These are phyloP conservation scores for Coniochaeta sp. DNA, from an alignment of 2,329 filamentous ascomycete species.

Conservation along the genomic window DNA sequence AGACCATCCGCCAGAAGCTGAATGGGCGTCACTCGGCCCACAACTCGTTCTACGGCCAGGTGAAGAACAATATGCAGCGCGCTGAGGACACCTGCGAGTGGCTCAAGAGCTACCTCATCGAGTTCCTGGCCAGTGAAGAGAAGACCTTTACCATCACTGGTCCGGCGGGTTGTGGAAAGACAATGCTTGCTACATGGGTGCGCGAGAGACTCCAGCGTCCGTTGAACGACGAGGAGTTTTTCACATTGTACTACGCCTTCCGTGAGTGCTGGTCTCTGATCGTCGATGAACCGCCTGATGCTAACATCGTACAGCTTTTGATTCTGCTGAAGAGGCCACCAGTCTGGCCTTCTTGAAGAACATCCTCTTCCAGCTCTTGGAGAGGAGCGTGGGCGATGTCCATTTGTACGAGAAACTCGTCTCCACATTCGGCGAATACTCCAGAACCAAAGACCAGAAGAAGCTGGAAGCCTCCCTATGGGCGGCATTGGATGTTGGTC, in stretches of 20 bases:
- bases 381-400: constrained; percentile 28
- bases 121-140: constrained; percentile 25
- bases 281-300: neutral
- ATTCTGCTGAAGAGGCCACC: constrained; percentile 21
- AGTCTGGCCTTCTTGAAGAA: constrained; percentile 25
- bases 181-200: constrained; percentile 29
- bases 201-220: constrained; percentile 29
- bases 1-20: constrained; percentile 22
- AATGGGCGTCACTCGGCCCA: constrained; percentile 17
- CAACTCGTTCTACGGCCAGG: constrained; percentile 24
- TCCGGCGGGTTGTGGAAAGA: constrained; percentile 25
- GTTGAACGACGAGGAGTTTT: constrained; percentile 24
- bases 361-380: constrained; percentile 27
- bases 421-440: constrained; percentile 16
- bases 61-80: constrained; percentile 24
- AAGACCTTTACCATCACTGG: constrained; percentile 27
- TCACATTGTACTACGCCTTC: constrained; percentile 27
- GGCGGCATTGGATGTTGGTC: constrained; percentile 22
- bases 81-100: constrained; percentile 32
- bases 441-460: constrained; percentile 12
- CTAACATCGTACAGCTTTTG: constrained; percentile 15
- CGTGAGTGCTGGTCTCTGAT: constrained; percentile 16
- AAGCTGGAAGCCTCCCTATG: constrained; percentile 24
- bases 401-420: constrained; percentile 23
- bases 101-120: constrained; percentile 24